Conservation (phyloP, 148 eudicot species). For the Camellia granthamiana region DNA sequence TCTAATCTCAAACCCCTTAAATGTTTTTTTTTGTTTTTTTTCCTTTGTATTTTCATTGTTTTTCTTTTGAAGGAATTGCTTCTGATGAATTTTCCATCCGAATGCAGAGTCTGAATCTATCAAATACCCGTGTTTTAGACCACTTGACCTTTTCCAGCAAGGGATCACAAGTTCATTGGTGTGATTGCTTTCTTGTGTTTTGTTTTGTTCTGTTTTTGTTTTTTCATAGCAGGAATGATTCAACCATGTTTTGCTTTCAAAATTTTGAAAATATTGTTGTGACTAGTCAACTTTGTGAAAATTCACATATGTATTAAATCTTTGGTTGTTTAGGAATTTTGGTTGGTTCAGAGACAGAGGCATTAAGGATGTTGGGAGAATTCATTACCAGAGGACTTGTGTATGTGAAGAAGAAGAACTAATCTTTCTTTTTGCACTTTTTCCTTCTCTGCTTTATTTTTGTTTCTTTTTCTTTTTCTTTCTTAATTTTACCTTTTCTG, state of each 20-base stretch:
- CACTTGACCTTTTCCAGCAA: background rate
- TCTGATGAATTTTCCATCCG: background rate
- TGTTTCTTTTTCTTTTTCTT: background rate
- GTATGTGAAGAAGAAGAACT: conserved; percentile 37
- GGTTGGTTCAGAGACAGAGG: background rate
- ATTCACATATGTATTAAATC: background rate
- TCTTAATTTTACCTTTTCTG: too few relatives aligned
- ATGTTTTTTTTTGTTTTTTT: background rate
- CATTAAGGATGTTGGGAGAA: conserved; percentile 65
- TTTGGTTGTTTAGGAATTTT: background rate
- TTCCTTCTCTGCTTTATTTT: background rate
- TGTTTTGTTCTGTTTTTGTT: background rate
- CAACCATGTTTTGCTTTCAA: background rate
- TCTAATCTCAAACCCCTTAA: background rate
- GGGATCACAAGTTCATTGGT: background rate
- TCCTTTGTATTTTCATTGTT: background rate
- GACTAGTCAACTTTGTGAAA: too few relatives aligned
- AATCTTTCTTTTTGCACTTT: too few relatives aligned
- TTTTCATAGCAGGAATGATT: background rate
- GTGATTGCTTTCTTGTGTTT: background rate
- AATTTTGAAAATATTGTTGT: background rate
- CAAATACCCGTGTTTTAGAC: background rate
- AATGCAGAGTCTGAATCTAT: conserved; percentile 4
- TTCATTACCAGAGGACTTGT: conserved; percentile 61
- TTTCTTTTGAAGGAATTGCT: background rate